These are phyloP conservation scores for Dryas drummondii DNA, from an alignment of 306 rosid species.

Conservation along the genomic window DNA sequence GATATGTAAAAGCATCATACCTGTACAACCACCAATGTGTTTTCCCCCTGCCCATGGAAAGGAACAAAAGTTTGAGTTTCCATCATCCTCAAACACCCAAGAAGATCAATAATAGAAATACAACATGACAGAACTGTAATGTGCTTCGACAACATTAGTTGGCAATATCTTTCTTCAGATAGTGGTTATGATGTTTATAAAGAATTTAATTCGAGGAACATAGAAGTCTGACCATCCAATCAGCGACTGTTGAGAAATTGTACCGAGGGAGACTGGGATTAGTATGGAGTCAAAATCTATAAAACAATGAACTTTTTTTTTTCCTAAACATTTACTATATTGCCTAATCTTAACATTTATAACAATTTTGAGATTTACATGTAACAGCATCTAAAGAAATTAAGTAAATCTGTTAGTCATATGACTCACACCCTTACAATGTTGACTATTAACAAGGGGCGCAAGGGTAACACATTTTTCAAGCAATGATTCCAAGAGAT, in stretches of 20 bases:
- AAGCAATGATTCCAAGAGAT: neutral
- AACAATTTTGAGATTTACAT: neutral
- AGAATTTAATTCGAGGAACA: neutral
- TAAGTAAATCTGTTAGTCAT: neutral
- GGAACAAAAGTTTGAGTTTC: slow-evolving; percentile 24
- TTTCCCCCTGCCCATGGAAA: slow-evolving; percentile 70
- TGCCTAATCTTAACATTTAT: neutral
- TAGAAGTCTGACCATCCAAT: neutral
- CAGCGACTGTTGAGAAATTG: neutral
- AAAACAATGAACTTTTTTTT: neutral
- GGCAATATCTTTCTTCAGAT: neutral
- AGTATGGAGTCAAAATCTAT: neutral
- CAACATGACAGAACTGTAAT: neutral
- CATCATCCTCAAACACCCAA: slow-evolving; percentile 16
- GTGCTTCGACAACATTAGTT: neutral
- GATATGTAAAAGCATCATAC: slow-evolving; percentile 32
- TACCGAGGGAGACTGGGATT: neutral
- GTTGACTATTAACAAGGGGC: neutral
- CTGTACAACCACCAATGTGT: slow-evolving; percentile 95
- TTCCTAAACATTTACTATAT: neutral
- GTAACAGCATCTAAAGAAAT: neutral
- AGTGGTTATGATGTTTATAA: neutral
- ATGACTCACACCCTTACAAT: neutral
- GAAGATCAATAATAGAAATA: neutral
- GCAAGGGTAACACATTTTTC: neutral